A percentile compares a stretch with the other conserved stretches of the same genome.
Evolutionary conservation across 257 asterid species (phyloP).

Genomic region (Ilex aquifolium): DNA sequence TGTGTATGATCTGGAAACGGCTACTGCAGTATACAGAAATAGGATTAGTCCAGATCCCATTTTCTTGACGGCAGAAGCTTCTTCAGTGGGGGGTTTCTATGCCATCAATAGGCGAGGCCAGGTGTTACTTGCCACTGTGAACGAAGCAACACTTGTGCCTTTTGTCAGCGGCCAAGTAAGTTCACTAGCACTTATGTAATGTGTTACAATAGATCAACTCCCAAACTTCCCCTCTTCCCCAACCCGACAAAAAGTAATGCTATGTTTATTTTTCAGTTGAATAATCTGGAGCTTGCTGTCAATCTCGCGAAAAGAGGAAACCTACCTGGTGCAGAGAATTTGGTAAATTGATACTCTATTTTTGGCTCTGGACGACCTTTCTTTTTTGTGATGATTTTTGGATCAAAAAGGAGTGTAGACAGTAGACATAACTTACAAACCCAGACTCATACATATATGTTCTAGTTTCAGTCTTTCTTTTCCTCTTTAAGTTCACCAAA

Average conservation of each 20-base stretch:
- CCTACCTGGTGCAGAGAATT: constrained; percentile 98
- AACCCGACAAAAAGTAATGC: neutral
- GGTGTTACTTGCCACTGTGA: constrained; percentile 90
- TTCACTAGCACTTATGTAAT: constrained; percentile 9
- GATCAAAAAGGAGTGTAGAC: too few relatives aligned
- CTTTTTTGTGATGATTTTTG: neutral
- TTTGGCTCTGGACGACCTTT: neutral
- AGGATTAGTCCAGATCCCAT: constrained; percentile 99
- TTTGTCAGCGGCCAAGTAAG: constrained; percentile 97
- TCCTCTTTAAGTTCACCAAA: too few relatives aligned
- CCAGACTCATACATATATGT: too few relatives aligned
- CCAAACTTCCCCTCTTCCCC: too few relatives aligned
- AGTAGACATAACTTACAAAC: too few relatives aligned
- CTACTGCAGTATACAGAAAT: constrained; percentile 94
- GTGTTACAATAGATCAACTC: neutral
- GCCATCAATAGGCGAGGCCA: constrained; percentile 97
- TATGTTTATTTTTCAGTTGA: constrained; percentile 43
- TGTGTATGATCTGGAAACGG: constrained; percentile 94
- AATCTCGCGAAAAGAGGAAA: constrained; percentile 98
- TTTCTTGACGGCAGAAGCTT: constrained; percentile 89
- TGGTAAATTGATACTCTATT: constrained; percentile 32
- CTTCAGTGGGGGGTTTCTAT: constrained; percentile 92
- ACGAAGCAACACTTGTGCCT: constrained; percentile 86
- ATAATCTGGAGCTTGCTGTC: constrained; percentile 99
- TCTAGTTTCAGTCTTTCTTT: too few relatives aligned